Evolutionary conservation across 1,284 basidiomycete species (phyloP).

Genomic region (Anthracocystis panici-leucophaei): DNA sequence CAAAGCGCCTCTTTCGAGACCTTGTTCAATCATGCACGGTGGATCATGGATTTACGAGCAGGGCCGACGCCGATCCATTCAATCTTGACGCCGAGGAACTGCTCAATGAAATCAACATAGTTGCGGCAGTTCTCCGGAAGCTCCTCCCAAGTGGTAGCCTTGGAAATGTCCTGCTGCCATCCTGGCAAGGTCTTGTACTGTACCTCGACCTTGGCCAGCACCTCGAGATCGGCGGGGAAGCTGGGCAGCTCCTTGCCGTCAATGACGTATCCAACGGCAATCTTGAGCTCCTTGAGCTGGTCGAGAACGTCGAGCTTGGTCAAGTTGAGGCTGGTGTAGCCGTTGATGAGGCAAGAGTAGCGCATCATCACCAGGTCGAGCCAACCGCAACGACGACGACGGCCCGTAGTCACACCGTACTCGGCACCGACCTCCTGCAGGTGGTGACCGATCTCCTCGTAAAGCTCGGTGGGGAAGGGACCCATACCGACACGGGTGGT

Average conservation of each 20-base stretch:
- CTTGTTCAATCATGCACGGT: slow-evolving; percentile 36
- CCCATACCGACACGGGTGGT: slow-evolving; percentile 97
- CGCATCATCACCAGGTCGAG: slow-evolving; percentile 94
- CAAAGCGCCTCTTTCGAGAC: background rate
- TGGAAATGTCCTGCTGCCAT: slow-evolving; percentile 86
- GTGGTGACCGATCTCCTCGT: slow-evolving; percentile 85
- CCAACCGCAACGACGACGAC: slow-evolving; percentile 94
- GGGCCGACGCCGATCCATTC: slow-evolving; percentile 94
- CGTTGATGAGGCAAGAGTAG: slow-evolving; percentile 93
- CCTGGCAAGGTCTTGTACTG: slow-evolving; percentile 91
- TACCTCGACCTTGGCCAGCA: slow-evolving; percentile 84
- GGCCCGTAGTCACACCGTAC: slow-evolving; percentile 91
- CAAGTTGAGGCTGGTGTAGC: slow-evolving; percentile 91
- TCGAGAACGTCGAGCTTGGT: slow-evolving; percentile 97
- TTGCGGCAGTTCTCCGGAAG: slow-evolving; percentile 87
- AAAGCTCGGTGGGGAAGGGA: slow-evolving; percentile 95
- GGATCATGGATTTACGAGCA: slow-evolving; percentile 82
- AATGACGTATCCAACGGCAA: slow-evolving; percentile 83
- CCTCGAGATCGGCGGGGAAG: slow-evolving; percentile 94
- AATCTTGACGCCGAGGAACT: slow-evolving; percentile 81
- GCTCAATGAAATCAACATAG: slow-evolving; percentile 90
- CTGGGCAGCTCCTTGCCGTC: slow-evolving; percentile 82
- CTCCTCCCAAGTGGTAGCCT: slow-evolving; percentile 78
- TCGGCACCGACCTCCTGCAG: slow-evolving; percentile 94
- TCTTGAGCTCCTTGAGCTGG: slow-evolving; percentile 85